Evolutionary conservation across 306 rosid genomes (phyloP), one percentile per base, ranked within the genome.

Genomic region (Mimosa pudica): DNA sequence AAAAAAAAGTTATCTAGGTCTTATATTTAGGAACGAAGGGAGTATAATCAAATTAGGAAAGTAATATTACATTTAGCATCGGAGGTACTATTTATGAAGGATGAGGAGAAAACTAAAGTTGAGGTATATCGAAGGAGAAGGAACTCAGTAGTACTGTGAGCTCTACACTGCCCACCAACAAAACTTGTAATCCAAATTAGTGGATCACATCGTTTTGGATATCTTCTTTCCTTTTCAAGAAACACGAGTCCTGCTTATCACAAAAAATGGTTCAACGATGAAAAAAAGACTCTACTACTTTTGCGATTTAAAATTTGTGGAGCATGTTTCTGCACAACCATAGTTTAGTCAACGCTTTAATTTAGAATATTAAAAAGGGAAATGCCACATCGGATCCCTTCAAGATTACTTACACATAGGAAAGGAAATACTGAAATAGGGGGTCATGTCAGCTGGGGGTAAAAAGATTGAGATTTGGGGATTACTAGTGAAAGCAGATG

Each of bases 161-260:
- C 73, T 72, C 73, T 70, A 45, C 77, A 62, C 42, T 8, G 8
- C n/a, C n/a, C n/a, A 79, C 83, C 86, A 63, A 82, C 67, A 61
- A 78, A 78, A 76, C 71, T 73, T 45, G 46, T 64, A 72, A 81
- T 71, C 74, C 55, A 80, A 86, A 86, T 85, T 14, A 77, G 83
- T 79, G 80, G 79, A 79, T 86, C 73, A 76, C 82, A 82, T 80
- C 63, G 16, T 61, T 36, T 47, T 60, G 48, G 13, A 58, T 66
- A 74, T 54, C 74, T 77, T 77, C 74, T 82, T 77, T 82, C 77
- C 71, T 87, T 60, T 30, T 4, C 84, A 67, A 80, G 84, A 80
- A 84, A 75, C 72, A 57, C 71, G 73, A 71, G 82, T 79, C 44
- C 17, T 17, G 14, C 41, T 10, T 1, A 61, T 61, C 38, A 10